phyloP scores from a whole-genome alignment of 169 alveolate genomes.

The Eimeria praecox region DNA sequence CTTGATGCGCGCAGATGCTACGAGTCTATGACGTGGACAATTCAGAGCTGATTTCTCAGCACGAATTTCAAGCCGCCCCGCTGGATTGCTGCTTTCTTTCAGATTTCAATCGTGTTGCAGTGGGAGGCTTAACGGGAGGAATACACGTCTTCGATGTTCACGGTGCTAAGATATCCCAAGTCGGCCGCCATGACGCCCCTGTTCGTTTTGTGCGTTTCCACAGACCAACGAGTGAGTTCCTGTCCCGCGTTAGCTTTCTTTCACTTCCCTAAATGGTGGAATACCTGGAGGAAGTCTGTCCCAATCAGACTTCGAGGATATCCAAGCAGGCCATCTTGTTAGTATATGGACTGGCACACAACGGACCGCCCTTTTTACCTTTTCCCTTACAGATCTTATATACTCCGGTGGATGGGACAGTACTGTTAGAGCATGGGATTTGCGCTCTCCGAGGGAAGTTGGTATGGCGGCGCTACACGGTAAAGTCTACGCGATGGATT shows the following conservation, averaged over 20 bases:
- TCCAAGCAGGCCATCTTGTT: neutral
- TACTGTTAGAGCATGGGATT: conserved; percentile 79
- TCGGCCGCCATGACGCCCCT: conserved; percentile 75
- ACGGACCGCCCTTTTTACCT: neutral
- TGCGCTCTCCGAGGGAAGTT: conserved; percentile 74
- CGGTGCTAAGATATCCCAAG: conserved; percentile 50
- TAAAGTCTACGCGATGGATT: conserved; percentile 81
- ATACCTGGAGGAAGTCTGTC: neutral
- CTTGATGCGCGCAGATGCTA: conserved; percentile 70
- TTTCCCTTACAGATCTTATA: conserved; percentile 52
- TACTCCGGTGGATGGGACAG: conserved; percentile 84
- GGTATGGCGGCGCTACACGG: conserved; percentile 75
- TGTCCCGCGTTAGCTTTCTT: neutral
- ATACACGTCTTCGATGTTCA: conserved; percentile 66
- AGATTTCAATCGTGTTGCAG: conserved; percentile 70
- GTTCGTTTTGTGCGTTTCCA: conserved; percentile 72
- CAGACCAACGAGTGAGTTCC: conserved; percentile 73
- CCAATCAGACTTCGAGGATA: neutral
- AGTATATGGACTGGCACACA: neutral
- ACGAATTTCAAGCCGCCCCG: conserved; percentile 72
- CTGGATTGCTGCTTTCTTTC: conserved; percentile 76
- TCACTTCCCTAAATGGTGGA: neutral
- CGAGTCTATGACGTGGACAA: conserved; percentile 80
- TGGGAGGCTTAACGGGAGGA: conserved; percentile 68
- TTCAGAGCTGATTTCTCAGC: conserved; percentile 68